A percentile compares a stretch with the other conserved stretches of the same genome.
Evolutionary conservation across 2,329 filamentous ascomycete species (phyloP).

Genomic region (Tolypocladium album): DNA sequence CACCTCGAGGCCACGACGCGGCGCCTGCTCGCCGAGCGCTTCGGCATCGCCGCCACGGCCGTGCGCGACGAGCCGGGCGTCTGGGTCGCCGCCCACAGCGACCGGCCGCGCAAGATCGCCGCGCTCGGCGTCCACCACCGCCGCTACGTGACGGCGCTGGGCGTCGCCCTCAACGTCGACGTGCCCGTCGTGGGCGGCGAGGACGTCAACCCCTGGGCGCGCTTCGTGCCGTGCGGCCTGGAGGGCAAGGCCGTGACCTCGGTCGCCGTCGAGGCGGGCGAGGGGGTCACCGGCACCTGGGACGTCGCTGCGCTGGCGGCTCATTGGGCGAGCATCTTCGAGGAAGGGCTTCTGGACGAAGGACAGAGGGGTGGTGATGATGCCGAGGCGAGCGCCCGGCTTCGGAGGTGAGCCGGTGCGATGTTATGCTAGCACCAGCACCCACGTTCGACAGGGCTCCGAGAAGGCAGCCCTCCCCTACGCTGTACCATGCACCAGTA

Average conservation of each 20-base stretch:
- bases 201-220: constrained; percentile 40
- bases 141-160: constrained; percentile 73
- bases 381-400: neutral
- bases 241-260: constrained; percentile 72
- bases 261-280: constrained; percentile 42
- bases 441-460: neutral
- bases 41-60: constrained; percentile 46
- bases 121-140: constrained; percentile 87
- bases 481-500: neutral
- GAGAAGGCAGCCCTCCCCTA: neutral
- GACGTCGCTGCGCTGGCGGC: constrained; percentile 17
- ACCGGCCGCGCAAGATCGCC: constrained; percentile 60
- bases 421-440: neutral
- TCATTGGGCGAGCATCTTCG: constrained; percentile 22
- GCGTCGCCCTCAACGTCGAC: constrained; percentile 69
- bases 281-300: constrained; percentile 8
- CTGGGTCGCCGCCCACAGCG: constrained; percentile 44
- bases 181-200: constrained; percentile 38
- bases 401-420: neutral
- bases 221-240: constrained; percentile 86
- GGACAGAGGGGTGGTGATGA: neutral
- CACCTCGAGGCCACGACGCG: constrained; percentile 70
- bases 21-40: constrained; percentile 43
- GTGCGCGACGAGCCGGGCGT: constrained; percentile 75
- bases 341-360: constrained; percentile 19